A percentile compares a stretch with the other conserved stretches of the same genome.
Evolutionary conservation across 495 filamentous ascomycete species (phyloP).

Genomic region (Aspergillus nanangensis): DNA sequence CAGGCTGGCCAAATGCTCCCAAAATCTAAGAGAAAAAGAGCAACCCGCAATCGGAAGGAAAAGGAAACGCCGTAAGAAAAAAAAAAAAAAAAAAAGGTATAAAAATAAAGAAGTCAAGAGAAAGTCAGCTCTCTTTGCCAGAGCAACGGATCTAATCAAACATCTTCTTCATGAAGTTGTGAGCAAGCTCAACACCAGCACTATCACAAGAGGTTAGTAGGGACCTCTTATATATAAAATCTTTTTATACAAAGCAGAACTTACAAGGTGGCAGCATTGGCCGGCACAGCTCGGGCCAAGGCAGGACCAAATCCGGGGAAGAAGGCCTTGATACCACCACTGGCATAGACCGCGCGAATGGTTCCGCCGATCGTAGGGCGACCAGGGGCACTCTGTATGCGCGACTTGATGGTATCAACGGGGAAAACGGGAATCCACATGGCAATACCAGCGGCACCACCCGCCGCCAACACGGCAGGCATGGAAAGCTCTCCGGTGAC

Average conservation of each 20-base stretch:
- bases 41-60: no score
- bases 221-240: no score
- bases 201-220: slow-evolving; percentile 24
- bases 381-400: slow-evolving; percentile 88
- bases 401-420: slow-evolving; percentile 91
- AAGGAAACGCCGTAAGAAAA: no score
- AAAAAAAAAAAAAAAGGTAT: slow-evolving; percentile 13
- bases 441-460: slow-evolving; percentile 85
- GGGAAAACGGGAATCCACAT: slow-evolving; percentile 99
- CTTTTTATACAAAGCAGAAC: slow-evolving; percentile 5
- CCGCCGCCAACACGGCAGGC: slow-evolving; percentile 77
- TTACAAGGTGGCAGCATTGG: slow-evolving; percentile 75
- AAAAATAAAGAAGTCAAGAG: not conserved
- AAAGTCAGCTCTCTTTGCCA: no score
- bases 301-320: slow-evolving; percentile 96
- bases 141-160: slow-evolving; percentile 54
- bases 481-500: slow-evolving; percentile 67
- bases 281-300: slow-evolving; percentile 86
- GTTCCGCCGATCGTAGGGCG: slow-evolving; percentile 78
- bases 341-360: slow-evolving; percentile 69
- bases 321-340: slow-evolving; percentile 86
- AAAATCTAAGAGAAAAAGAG: slow-evolving; percentile 1
- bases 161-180: slow-evolving; percentile 74
- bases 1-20: slow-evolving; percentile 2
- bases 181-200: slow-evolving; percentile 75